phyloP scores from a whole-genome alignment of 1,284 basidiomycete genomes.

The Pisolithus thermaeus region DNA sequence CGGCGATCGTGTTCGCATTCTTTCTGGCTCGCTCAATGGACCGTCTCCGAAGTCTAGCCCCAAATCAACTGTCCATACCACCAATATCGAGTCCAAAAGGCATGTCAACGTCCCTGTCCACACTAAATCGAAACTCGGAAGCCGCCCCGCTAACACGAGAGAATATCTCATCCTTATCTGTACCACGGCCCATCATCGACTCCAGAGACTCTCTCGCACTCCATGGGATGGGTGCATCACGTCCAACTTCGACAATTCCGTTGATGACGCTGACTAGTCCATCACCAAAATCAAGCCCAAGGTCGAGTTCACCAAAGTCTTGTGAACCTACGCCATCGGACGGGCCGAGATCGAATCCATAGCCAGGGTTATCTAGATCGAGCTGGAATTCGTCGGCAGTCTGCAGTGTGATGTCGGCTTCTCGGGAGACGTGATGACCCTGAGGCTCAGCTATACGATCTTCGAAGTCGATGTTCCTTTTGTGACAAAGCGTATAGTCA shows the following conservation, averaged over 20 bases:
- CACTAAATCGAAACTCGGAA: conserved; percentile 60
- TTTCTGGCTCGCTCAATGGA: conserved; percentile 35
- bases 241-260: conserved; percentile 67
- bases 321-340: conserved; percentile 82
- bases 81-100: conserved; percentile 43
- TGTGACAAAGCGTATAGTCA: conserved; percentile 25
- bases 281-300: conserved; percentile 69
- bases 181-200: conserved; percentile 46
- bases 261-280: conserved; percentile 43
- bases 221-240: conserved; percentile 54
- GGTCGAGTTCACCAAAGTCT: conserved; percentile 69
- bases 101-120: conserved; percentile 56
- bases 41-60: conserved; percentile 67
- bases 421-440: conserved; percentile 74
- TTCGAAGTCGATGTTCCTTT: conserved; percentile 68
- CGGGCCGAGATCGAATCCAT: conserved; percentile 66
- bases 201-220: conserved; percentile 51
- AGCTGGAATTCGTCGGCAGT: conserved; percentile 61
- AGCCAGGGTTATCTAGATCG: conserved; percentile 54
- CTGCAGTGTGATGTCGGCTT: conserved; percentile 79
- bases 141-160: conserved; percentile 56
- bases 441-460: conserved; percentile 59
- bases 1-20: conserved; percentile 49
- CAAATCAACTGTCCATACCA: conserved; percentile 60
- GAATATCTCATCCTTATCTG: conserved; percentile 49